phyloP scores from a whole-genome alignment of 2,329 filamentous ascomycete species.

The Pseudopithomyces maydicus region DNA sequence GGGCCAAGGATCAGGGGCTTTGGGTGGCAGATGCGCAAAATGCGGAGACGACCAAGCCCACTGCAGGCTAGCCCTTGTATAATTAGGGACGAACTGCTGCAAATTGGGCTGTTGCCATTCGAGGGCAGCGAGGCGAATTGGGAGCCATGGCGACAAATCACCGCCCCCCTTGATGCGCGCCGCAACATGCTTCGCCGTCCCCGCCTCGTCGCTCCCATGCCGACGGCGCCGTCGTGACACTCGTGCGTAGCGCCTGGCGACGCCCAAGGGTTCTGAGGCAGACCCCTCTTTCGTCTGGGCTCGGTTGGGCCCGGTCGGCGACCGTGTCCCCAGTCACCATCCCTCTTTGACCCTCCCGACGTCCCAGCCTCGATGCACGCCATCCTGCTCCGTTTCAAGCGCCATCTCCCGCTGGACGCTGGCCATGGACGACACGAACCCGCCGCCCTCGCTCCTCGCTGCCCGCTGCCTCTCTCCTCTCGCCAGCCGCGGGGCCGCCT shows the following conservation, averaged over 20 bases:
- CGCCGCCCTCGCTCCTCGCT: constrained; percentile 7
- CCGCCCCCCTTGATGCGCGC: constrained; percentile 30
- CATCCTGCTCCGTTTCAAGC: constrained; percentile 43
- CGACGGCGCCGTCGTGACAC: constrained; percentile 24
- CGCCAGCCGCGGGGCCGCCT: no score
- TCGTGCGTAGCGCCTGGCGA: constrained; percentile 19
- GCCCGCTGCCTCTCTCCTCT: no score
- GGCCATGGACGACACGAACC: constrained; percentile 37
- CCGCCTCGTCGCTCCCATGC: constrained; percentile 27
- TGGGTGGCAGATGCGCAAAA: constrained; percentile 47
- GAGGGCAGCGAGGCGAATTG: constrained; percentile 39
- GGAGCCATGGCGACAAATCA: constrained; percentile 39
- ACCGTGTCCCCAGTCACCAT: constrained; percentile 23
- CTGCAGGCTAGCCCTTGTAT: constrained; percentile 43
- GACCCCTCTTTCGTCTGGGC: constrained; percentile 34
- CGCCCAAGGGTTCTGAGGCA: constrained; percentile 21
- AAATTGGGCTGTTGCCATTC: constrained; percentile 43
- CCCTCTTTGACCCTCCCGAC: constrained; percentile 29
- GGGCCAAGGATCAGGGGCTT: constrained; percentile 47
- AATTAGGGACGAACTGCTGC: constrained; percentile 46
- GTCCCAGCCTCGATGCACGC: constrained; percentile 42
- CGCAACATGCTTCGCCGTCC: constrained; percentile 30
- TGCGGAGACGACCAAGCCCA: constrained; percentile 48
- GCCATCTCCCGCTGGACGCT: constrained; percentile 32
- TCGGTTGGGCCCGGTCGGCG: constrained; percentile 28